Percentiles rank a stretch among this genome's conserved stretches.
Evolutionary conservation across 2,329 filamentous ascomycete genomes (phyloP).

Genomic region (Aspergillus sp.): DNA sequence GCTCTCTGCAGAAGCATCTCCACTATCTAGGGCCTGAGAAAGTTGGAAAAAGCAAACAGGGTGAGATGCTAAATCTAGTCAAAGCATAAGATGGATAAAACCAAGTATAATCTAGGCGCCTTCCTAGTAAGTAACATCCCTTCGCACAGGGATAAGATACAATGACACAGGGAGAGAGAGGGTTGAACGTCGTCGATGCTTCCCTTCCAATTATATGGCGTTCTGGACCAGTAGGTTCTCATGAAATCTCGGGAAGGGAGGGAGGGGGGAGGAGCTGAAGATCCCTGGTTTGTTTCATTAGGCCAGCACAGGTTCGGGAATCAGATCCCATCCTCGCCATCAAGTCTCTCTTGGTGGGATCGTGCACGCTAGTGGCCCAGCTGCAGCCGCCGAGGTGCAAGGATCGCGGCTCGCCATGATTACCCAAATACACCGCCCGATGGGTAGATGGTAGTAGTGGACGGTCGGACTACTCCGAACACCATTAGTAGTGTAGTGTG

Average conservation of each 20-base stretch:
- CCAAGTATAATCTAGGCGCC: background rate
- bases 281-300: constrained; percentile 5
- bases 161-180: background rate
- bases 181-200: background rate
- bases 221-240: background rate
- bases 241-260: background rate
- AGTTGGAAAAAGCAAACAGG: background rate
- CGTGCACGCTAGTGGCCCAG: constrained; percentile 11
- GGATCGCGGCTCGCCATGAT: constrained; percentile 4
- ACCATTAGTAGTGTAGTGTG: no score
- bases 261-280: background rate
- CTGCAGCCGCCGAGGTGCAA: constrained; percentile 3
- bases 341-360: constrained; percentile 5
- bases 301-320: constrained; percentile 1
- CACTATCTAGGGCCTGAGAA: background rate
- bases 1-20: background rate
- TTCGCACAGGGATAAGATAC: background rate
- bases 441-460: background rate
- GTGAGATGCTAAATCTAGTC: background rate
- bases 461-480: background rate
- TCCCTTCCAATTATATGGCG: background rate
- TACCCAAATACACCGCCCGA: background rate
- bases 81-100: background rate
- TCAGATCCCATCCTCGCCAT: background rate
- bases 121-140: background rate